Base-by-base conservation (phyloP, 1,139 yeast species). In the Candida sp. region DNA sequence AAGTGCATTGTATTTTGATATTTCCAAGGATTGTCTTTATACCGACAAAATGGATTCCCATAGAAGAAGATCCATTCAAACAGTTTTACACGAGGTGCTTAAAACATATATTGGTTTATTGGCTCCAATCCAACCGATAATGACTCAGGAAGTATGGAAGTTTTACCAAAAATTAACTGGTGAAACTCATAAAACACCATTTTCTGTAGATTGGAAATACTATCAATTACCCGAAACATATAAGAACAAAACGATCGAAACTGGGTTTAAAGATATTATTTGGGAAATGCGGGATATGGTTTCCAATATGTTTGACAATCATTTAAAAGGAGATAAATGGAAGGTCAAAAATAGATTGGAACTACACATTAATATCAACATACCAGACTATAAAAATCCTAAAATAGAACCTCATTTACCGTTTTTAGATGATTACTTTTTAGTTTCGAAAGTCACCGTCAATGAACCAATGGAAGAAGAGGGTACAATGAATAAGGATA, bases 91-190 rank as follows among this genome's bases (percentile, higher is more conserved):
- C 35, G 78, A 84, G 50, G 69, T 88, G 11, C 66, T 90, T 32
- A 73, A 70, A 39, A 74, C 82, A 0, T 87, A 90, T 54, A 62
- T 82, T 22, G 77, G 87, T 0, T 63, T 88, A 3, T 61, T 91
- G 47, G 76, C 93, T 0, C 99, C 99, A 1, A 78, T 95, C 0
- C 69, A 87, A 34, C 99, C 99, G 1, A 60, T 87, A 5, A 67
- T 90, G 46, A 77, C 91, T 0, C 98, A 93, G 60, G 98, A 95
- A 58, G 91, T 81, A 0, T 90, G 97, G 97, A 75, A 78, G 30
- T 73, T 73, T 46, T 58, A 79, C 11, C 74, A 79, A 1, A 51
- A 51, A 0, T 51, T 58, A 35, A 56, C 78, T 12, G 68, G 65
- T 1, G 41, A 50, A 0, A 64, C 60, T 0, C 52, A 52, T 1